These are phyloP conservation scores for Termitomyces sp. DNA, from an alignment of 768 basidiomycete species.

Conservation along the genomic window DNA sequence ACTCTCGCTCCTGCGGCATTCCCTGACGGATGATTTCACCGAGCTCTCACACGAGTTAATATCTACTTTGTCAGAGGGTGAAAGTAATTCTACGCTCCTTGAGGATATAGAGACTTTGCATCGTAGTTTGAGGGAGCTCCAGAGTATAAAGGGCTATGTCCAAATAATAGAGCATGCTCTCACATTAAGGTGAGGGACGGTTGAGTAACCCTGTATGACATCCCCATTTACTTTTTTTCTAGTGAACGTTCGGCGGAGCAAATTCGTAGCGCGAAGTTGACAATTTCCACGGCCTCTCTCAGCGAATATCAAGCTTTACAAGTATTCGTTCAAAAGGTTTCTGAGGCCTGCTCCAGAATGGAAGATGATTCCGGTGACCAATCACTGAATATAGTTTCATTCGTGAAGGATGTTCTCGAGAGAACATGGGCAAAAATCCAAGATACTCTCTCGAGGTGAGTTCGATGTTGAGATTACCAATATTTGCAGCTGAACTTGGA, in stretches of 20 bases:
- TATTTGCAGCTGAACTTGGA: slow-evolving; percentile 4
- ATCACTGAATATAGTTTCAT: slow-evolving; percentile 51
- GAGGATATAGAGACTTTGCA: slow-evolving; percentile 82
- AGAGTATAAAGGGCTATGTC: slow-evolving; percentile 72
- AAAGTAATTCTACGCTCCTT: slow-evolving; percentile 57
- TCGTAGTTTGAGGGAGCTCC: slow-evolving; percentile 67
- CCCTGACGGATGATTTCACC: slow-evolving; percentile 70
- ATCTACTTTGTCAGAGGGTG: slow-evolving; percentile 44
- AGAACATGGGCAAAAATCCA: slow-evolving; percentile 79
- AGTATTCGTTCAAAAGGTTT: slow-evolving; percentile 48
- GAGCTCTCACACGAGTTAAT: slow-evolving; percentile 60
- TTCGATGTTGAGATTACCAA: slow-evolving; percentile 2
- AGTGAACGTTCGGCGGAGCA: slow-evolving; percentile 59
- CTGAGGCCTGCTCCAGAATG: slow-evolving; percentile 34
- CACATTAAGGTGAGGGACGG: slow-evolving; percentile 54
- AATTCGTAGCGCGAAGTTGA: slow-evolving; percentile 29
- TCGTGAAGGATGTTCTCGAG: slow-evolving; percentile 57
- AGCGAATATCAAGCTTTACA: slow-evolving; percentile 58
- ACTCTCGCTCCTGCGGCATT: slow-evolving; percentile 70
- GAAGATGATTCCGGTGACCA: slow-evolving; percentile 43
- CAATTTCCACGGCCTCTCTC: slow-evolving; percentile 40
- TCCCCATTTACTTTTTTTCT: slow-evolving; percentile 5
- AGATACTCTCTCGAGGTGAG: slow-evolving; percentile 54
- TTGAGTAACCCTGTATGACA: neutral
- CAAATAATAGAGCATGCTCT: slow-evolving; percentile 67